Percentiles rank a stretch among this genome's conserved stretches.
Evolutionary conservation across 371 early-diverging fungal species (phyloP).

Genomic region (Rhizopus microsporus): DNA sequence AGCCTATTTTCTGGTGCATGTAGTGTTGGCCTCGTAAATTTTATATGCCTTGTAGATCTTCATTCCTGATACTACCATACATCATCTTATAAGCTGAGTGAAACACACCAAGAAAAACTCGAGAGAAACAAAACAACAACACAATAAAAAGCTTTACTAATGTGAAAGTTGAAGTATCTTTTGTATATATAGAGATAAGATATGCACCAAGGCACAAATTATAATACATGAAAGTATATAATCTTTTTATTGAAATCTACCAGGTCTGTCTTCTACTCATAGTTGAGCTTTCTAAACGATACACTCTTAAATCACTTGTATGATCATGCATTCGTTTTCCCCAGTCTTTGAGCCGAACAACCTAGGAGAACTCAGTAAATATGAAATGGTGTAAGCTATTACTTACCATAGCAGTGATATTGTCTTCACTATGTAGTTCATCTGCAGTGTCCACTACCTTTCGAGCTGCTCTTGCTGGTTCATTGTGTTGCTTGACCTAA

Average conservation of each 20-base stretch:
- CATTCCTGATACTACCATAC: too few species aligned
- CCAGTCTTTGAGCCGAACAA: conserved; percentile 80
- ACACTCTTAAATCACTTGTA: conserved; percentile 65
- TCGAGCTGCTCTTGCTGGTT: conserved; percentile 62
- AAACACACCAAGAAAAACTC: too few species aligned
- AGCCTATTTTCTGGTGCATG: too few species aligned
- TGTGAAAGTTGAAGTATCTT: not conserved
- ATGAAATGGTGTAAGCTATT: not conserved
- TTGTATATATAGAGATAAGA: not conserved
- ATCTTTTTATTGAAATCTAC: conserved; percentile 19
- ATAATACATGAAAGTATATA: too few species aligned
- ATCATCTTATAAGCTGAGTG: too few species aligned
- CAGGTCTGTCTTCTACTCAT: conserved; percentile 55
- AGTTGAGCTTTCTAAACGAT: conserved; percentile 58
- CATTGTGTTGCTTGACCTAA: conserved; percentile 55
- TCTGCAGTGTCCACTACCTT: conserved; percentile 70
- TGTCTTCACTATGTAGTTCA: conserved; percentile 76
- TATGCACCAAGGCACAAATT: too few species aligned
- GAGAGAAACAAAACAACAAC: not conserved
- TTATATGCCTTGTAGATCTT: too few species aligned
- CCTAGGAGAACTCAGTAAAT: conserved; percentile 35
- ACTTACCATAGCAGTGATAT: conserved; percentile 67
- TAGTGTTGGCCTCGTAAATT: too few species aligned
- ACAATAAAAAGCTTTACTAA: too few species aligned
- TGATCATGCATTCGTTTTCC: conserved; percentile 70